Percentiles rank a stretch among this genome's conserved stretches.
phyloP scores from a whole-genome alignment of 768 basidiomycete species.

The Clavaria fumosa region DNA sequence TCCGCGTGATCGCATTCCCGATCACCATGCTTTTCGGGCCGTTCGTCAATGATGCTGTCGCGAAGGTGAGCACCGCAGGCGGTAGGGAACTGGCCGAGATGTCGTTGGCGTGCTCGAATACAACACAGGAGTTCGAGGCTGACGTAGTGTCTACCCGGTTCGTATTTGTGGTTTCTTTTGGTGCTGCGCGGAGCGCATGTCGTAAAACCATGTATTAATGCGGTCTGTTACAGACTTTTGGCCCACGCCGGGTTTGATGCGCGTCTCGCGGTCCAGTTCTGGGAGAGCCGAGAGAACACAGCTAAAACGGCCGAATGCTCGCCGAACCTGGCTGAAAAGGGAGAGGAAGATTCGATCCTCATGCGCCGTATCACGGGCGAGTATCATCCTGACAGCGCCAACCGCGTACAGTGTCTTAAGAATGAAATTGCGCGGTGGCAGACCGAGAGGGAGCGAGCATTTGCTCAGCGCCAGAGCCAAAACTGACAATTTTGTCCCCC shows the following conservation, averaged over 20 bases:
- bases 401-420: conserved; percentile 43
- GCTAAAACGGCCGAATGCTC: conserved; percentile 28
- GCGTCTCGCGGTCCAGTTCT: conserved; percentile 64
- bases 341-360: conserved; percentile 14
- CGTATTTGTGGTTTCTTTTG: conserved; percentile 10
- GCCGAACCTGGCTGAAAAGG: conserved; percentile 13
- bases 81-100: conserved; percentile 60
- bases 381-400: conserved; percentile 54
- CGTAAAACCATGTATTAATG: too few species aligned
- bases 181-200: conserved; percentile 1
- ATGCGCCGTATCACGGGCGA: conserved; percentile 35
- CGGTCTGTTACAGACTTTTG: conserved; percentile 65
- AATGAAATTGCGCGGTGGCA: conserved; percentile 65
- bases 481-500: too few species aligned
- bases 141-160: conserved; percentile 79
- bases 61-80: conserved; percentile 61
- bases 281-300: conserved; percentile 43
- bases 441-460: conserved; percentile 27
- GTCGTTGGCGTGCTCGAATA: conserved; percentile 61
- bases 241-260: conserved; percentile 89
- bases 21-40: conserved; percentile 87
- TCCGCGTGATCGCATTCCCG: conserved; percentile 72
- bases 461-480: too few species aligned
- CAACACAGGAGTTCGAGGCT: conserved; percentile 83
- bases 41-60: conserved; percentile 89